Evolutionary conservation across 2,329 filamentous ascomycete genomes (phyloP).

Genomic region (Daldinia eschscholtzii): DNA sequence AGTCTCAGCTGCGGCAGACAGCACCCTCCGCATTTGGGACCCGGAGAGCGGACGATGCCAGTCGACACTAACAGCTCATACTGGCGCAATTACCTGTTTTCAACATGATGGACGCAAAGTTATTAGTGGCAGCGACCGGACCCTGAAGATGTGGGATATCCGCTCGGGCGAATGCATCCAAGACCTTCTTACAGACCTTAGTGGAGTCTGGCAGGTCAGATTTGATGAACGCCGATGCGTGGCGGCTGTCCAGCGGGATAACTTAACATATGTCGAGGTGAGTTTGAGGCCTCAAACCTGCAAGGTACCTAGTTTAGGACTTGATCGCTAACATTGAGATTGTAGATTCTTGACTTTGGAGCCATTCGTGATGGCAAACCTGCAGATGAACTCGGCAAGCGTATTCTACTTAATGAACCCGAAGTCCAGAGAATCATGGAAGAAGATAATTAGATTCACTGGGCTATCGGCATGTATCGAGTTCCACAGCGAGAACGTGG

Average conservation of each 20-base stretch:
- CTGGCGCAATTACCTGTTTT: constrained; percentile 97
- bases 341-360: constrained; percentile 95
- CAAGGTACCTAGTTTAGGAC: background rate
- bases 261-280: constrained; percentile 95
- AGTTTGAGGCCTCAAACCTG: constrained; percentile 52
- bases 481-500: background rate
- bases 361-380: constrained; percentile 89
- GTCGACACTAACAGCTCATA: constrained; percentile 91
- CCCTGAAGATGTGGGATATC: constrained; percentile 98
- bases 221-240: constrained; percentile 97
- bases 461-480: background rate
- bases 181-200: constrained; percentile 91
- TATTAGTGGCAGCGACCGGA: constrained; percentile 94
- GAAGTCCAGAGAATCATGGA: constrained; percentile 61
- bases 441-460: constrained; percentile 45
- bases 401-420: constrained; percentile 74
- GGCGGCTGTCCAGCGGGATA: constrained; percentile 93
- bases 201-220: constrained; percentile 98
- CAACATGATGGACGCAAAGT: constrained; percentile 98
- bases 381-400: constrained; percentile 79
- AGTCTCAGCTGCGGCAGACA: constrained; percentile 95
- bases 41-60: constrained; percentile 92
- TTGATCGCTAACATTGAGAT: constrained; percentile 51
- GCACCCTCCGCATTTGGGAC: constrained; percentile 96
- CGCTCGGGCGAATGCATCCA: constrained; percentile 91